Evolutionary conservation across 169 alveolate genomes (phyloP).

Genomic region (Eimeria sp.): DNA sequence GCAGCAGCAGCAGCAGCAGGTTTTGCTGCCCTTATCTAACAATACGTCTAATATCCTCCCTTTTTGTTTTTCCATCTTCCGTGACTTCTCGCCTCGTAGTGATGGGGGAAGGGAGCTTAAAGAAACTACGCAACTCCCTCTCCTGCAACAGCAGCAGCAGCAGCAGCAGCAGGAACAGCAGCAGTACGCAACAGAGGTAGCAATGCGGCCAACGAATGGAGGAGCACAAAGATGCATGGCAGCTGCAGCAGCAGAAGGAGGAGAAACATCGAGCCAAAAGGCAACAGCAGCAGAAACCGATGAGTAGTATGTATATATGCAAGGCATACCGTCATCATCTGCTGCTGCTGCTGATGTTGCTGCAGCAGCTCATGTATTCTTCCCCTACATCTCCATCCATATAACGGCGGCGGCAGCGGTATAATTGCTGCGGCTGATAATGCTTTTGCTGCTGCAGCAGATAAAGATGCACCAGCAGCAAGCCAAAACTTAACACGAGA

Average conservation of each 20-base stretch:
- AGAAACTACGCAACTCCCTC: neutral
- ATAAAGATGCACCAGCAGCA: no score
- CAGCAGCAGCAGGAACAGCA: slow-evolving; percentile 1
- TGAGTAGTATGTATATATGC: no score
- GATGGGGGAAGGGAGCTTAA: slow-evolving; percentile 5
- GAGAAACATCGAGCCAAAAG: neutral
- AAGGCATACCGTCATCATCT: no score
- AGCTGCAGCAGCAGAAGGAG: neutral
- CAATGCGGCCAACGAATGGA: neutral
- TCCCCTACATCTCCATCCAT: no score
- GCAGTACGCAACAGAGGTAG: neutral
- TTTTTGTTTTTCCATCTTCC: neutral
- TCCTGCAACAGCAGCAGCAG: slow-evolving; percentile 56
- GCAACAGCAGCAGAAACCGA: no score
- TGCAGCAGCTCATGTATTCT: no score
- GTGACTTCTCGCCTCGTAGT: neutral
- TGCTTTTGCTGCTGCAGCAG: neutral
- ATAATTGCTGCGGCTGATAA: neutral
- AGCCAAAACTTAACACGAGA: no score
- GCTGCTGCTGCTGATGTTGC: neutral
- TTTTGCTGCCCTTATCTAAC: slow-evolving; percentile 1
- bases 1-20: slow-evolving; percentile 31
- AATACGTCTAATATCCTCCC: neutral
- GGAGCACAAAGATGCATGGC: neutral
- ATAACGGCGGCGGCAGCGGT: no score